Evolutionary conservation across 805 yeast genomes (phyloP).

Genomic region (Wickerhamiella qilinensis): DNA sequence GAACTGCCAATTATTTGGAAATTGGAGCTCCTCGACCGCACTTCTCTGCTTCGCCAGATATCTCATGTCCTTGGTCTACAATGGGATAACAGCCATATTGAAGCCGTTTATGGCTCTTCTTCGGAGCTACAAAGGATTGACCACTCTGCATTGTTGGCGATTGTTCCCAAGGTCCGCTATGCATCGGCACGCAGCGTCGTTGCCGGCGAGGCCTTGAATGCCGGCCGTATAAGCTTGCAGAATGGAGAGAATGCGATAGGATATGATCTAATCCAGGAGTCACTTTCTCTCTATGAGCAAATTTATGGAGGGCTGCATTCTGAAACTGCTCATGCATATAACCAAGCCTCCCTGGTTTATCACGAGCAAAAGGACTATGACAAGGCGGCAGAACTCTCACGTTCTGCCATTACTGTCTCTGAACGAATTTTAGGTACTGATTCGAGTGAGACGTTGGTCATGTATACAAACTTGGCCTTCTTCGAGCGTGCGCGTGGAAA

Average conservation of each 20-base stretch:
- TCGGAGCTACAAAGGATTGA: slow-evolving; percentile 21
- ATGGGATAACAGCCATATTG: slow-evolving; percentile 32
- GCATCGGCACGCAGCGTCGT: slow-evolving; percentile 48
- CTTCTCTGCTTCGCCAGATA: slow-evolving; percentile 48
- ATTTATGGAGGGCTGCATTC: slow-evolving; percentile 68
- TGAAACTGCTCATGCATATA: slow-evolving; percentile 57
- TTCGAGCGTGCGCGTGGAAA: slow-evolving; percentile 49
- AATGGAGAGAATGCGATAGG: slow-evolving; percentile 31
- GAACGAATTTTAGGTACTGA: slow-evolving; percentile 78
- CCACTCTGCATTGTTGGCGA: slow-evolving; percentile 45
- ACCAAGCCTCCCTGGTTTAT: slow-evolving; percentile 49
- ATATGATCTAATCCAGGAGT: slow-evolving; percentile 46
- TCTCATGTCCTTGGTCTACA: slow-evolving; percentile 76
- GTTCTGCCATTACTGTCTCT: slow-evolving; percentile 53
- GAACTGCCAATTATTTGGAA: slow-evolving; percentile 36
- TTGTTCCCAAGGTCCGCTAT: slow-evolving; percentile 65
- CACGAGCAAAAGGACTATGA: slow-evolving; percentile 38
- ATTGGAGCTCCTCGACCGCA: slow-evolving; percentile 14
- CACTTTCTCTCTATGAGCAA: slow-evolving; percentile 62
- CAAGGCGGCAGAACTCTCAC: slow-evolving; percentile 47
- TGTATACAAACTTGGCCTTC: slow-evolving; percentile 59
- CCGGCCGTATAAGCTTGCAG: slow-evolving; percentile 19
- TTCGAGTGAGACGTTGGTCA: slow-evolving; percentile 54
- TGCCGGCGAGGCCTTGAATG: slow-evolving; percentile 49
- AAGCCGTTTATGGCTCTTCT: not conserved